A percentile compares a stretch with the other conserved stretches of the same genome.
Conservation (phyloP, 2,329 filamentous ascomycete species). For the Leptographium radiaticola region DNA sequence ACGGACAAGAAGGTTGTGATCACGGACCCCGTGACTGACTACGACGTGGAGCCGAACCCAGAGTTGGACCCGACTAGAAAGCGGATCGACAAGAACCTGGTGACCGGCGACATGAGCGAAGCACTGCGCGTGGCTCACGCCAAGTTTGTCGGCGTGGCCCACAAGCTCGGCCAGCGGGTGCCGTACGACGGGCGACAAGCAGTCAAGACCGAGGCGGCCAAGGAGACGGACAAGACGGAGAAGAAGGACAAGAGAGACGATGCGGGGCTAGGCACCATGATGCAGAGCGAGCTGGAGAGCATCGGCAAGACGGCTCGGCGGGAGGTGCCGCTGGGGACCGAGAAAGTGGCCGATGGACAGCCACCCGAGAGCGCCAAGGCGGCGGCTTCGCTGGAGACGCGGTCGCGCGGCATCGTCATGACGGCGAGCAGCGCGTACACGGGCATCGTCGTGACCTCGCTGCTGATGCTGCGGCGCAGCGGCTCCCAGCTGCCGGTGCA, state of each 20-base stretch:
- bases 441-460: constrained; percentile 33
- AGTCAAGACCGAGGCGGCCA: background rate
- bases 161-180: constrained; percentile 1
- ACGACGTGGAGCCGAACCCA: constrained; percentile 5
- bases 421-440: constrained; percentile 33
- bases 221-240: background rate
- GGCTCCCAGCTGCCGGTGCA: constrained; percentile 35
- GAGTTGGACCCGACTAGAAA: background rate
- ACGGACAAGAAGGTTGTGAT: constrained; percentile 2
- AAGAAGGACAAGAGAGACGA: background rate
- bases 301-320: background rate
- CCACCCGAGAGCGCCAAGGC: background rate
- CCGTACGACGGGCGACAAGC: background rate
- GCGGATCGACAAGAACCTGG: constrained; percentile 4
- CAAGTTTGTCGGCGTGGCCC: background rate
- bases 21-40: background rate
- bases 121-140: constrained; percentile 3
- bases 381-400: background rate
- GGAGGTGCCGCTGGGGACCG: background rate
- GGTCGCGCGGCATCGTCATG: constrained; percentile 34
- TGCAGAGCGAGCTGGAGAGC: background rate
- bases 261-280: background rate
- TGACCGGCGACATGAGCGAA: constrained; percentile 2
- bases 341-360: background rate
- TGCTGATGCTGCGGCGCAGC: constrained; percentile 37